Evolutionary conservation across 2,329 filamentous ascomycete genomes (phyloP), one percentile per base, ranked within the genome.

Genomic region (Neobulgaria alba): DNA sequence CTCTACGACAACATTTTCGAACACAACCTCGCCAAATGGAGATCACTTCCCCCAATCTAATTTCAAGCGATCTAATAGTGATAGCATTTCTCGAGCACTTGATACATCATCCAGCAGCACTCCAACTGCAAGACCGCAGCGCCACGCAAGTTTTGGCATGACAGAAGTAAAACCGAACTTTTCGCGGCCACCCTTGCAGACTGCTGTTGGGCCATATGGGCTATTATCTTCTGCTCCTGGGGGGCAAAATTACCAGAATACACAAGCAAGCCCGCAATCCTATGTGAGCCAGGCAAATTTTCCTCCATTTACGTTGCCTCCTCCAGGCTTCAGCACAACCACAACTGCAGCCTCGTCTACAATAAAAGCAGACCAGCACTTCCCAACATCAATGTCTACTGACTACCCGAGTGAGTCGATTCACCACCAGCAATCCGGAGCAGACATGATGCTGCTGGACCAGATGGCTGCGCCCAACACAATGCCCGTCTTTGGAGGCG

Each of bases 401-500:
- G 55, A 59, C 10, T 61, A 58, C 45, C 35, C 54, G 54, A 37
- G 52, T 51, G 33, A 60, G 58, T 29, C 53, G 56, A 38, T 57
- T 59, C 40, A 67, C 10, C 44, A 51, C 38, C 57, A 59, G 33
- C 56, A 59, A 44, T 58, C 57, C 1, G 56, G 55, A 9, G 49
- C 55, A 14, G 75, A 80, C 46, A 68, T 79, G 67, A 71, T 78
- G 63, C 62, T 77, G 40, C 56, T 80, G 14, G 75, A 79, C 50
- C 73, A 79, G 46, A 79, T 81, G 71, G 63, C 72, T 32, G 72
- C 73, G 56, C 69, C 72, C 12, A 80, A 77, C 42, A 79, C 84
- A 3, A 85, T 93, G 53, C 87, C 90, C 1, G 82, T 95, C 18
- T 95, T 95, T 62, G 87, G 87, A 12, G 80, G 75, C 18, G 87